A percentile compares a stretch with the other conserved stretches of the same genome.
These are phyloP conservation scores for Umbelopsis ramanniana DNA, from an alignment of 192 early-diverging fungal species.

Conservation along the genomic window DNA sequence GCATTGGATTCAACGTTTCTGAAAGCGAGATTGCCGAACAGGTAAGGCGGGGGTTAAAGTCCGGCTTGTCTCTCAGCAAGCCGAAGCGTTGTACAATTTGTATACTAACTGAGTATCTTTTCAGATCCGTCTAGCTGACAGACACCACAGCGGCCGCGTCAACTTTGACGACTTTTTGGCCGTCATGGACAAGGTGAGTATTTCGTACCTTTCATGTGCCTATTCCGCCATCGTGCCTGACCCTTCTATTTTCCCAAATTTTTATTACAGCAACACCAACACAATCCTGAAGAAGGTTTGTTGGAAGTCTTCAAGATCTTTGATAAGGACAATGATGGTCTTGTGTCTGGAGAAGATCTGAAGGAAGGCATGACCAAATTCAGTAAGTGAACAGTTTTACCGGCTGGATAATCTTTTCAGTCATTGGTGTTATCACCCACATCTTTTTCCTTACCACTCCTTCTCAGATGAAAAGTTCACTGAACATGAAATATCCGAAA, in stretches of 20 bases:
- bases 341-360: conserved; percentile 33
- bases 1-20: conserved; percentile 29
- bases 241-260: not conserved
- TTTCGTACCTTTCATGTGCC: not conserved
- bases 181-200: conserved; percentile 30
- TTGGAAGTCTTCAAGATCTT: conserved; percentile 31
- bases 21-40: conserved; percentile 31
- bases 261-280: conserved; percentile 28
- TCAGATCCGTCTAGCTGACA: conserved; percentile 16
- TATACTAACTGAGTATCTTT: conserved; percentile 1
- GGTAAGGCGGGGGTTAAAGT: conserved; percentile 30
- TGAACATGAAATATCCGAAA: conserved; percentile 33
- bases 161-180: conserved; percentile 34
- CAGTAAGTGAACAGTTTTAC: conserved; percentile 25
- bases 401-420: too few species aligned
- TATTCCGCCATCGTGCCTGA: not conserved
- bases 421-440: not conserved
- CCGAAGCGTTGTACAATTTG: conserved; percentile 13
- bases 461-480: conserved; percentile 29
- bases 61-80: not conserved
- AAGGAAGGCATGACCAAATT: conserved; percentile 31
- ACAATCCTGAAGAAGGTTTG: conserved; percentile 34
- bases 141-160: conserved; percentile 2
- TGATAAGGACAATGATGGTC: conserved; percentile 38
- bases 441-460: not conserved